Evolutionary conservation across 1,284 basidiomycete species (phyloP).

Genomic region (Cryptococcus amylolentus): DNA sequence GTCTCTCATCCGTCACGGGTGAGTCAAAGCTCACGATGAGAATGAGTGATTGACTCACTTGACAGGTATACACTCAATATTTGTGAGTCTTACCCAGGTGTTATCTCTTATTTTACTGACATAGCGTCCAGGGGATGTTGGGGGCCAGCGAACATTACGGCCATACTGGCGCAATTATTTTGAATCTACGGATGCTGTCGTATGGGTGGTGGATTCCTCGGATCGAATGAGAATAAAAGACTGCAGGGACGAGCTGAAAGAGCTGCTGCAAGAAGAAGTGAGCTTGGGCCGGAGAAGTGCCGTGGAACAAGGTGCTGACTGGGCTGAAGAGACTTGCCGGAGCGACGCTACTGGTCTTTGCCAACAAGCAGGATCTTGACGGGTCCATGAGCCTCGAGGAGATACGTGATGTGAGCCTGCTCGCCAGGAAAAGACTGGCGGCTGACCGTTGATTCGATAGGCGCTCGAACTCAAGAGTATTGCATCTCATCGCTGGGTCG

Average conservation of each 20-base stretch:
- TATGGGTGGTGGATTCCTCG: conserved; percentile 97
- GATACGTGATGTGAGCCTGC: conserved; percentile 67
- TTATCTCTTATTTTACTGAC: not conserved
- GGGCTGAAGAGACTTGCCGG: conserved; percentile 73
- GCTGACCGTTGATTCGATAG: conserved; percentile 50
- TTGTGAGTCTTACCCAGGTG: conserved; percentile 57
- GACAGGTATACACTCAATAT: conserved; percentile 85
- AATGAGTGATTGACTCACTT: not conserved
- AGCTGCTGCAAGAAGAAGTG: conserved; percentile 86
- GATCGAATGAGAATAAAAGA: conserved; percentile 86
- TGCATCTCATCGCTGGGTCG: conserved; percentile 83
- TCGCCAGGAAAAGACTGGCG: not conserved
- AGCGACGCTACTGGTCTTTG: conserved; percentile 91
- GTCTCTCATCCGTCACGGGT: conserved; percentile 86
- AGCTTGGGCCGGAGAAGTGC: conserved; percentile 39
- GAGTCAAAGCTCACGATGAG: conserved; percentile 46
- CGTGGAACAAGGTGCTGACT: not conserved
- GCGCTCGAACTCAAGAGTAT: conserved; percentile 71
- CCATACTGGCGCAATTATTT: conserved; percentile 99
- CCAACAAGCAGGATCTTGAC: conserved; percentile 97
- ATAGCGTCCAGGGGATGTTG: conserved; percentile 79
- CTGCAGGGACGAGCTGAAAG: conserved; percentile 81
- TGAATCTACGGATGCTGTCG: conserved; percentile 94
- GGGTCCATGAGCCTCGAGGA: conserved; percentile 79
- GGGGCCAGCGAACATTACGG: conserved; percentile 88